Evolutionary conservation across 2,329 filamentous ascomycete species (phyloP).

Genomic region (Eurotiales sp.): DNA sequence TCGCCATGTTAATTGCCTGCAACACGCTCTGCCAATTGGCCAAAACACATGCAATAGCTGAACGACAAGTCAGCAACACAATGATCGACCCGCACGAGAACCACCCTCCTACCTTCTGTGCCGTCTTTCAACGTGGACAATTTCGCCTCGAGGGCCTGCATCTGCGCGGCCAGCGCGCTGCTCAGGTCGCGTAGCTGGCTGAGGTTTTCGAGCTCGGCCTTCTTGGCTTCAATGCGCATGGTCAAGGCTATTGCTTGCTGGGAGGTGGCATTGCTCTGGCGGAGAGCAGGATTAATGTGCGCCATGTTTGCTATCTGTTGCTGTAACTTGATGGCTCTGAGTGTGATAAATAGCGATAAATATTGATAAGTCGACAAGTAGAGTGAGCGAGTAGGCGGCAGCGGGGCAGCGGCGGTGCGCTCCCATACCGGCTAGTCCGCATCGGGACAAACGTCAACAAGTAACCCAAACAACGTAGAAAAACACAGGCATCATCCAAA

Average conservation of each 20-base stretch:
- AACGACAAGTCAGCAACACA: neutral
- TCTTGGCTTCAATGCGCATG: slow-evolving; percentile 61
- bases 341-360: too few species aligned
- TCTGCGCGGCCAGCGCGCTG: slow-evolving; percentile 58
- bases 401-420: too few species aligned
- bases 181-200: slow-evolving; percentile 60
- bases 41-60: slow-evolving; percentile 63
- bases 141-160: slow-evolving; percentile 60
- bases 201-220: slow-evolving; percentile 59
- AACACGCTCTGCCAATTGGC: slow-evolving; percentile 65
- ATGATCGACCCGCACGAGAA: neutral
- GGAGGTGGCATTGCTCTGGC: slow-evolving; percentile 29
- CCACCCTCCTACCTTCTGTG: slow-evolving; percentile 50
- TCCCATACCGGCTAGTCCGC: slow-evolving; percentile 23
- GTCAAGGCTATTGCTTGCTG: slow-evolving; percentile 55
- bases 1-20: slow-evolving; percentile 62
- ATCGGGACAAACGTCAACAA: slow-evolving; percentile 40
- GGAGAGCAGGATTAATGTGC: slow-evolving; percentile 23
- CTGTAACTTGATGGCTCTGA: too few species aligned
- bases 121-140: slow-evolving; percentile 58
- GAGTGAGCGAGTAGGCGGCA: too few species aligned
- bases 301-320: too few species aligned
- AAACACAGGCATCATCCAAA: too few species aligned
- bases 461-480: slow-evolving; percentile 7
- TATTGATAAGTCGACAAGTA: neutral